phyloP scores from a whole-genome alignment of 2,329 filamentous ascomycete species.

The Aureobasidium musti region DNA sequence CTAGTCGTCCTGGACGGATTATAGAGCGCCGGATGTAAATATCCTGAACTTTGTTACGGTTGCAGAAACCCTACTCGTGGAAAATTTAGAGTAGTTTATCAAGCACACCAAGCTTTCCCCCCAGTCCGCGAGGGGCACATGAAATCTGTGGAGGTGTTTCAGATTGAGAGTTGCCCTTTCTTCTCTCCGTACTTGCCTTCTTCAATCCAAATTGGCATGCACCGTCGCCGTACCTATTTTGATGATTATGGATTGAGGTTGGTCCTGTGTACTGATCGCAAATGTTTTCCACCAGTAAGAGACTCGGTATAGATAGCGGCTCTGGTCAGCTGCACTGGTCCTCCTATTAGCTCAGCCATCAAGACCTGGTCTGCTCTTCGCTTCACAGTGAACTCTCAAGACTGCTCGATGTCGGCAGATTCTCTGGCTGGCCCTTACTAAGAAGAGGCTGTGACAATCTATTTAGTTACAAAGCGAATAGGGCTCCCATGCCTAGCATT shows the following conservation, averaged over 20 bases:
- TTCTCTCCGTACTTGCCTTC: not conserved
- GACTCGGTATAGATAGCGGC: not conserved
- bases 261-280: too few species aligned
- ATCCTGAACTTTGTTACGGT: too few species aligned
- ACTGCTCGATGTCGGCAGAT: not conserved
- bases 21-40: too few species aligned
- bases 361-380: not conserved
- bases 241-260: too few species aligned
- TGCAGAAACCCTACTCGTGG: not conserved
- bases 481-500: not conserved
- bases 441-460: not conserved
- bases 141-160: slow-evolving; percentile 13
- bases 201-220: not conserved
- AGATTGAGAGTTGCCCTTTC: not conserved
- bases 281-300: not conserved
- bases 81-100: not conserved
- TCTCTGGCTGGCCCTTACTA: not conserved
- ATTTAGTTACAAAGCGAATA: not conserved
- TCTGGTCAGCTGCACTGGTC: not conserved
- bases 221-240: too few species aligned
- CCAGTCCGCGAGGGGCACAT: not conserved
- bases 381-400: not conserved
- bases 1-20: not conserved
- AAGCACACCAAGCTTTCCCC: slow-evolving; percentile 20
- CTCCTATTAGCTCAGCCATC: not conserved